Evolutionary conservation across 495 filamentous ascomycete species (phyloP).

Genomic region (Aspergillus incahuasiensis): DNA sequence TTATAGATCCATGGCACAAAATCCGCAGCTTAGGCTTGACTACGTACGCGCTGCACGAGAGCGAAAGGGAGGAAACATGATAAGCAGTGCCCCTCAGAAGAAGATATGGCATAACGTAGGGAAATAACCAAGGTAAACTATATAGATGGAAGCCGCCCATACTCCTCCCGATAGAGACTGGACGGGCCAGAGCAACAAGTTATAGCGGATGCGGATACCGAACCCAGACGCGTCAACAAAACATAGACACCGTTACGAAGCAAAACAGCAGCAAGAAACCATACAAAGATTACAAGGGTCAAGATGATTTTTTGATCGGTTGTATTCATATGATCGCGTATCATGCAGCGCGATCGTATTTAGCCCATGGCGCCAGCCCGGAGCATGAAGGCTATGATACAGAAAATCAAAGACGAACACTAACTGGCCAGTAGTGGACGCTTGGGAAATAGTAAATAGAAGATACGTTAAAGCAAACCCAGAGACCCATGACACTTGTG

Average conservation of each 20-base stretch:
- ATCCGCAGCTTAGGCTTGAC: too few relatives aligned
- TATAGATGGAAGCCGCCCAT: too few relatives aligned
- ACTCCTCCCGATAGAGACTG: too few relatives aligned
- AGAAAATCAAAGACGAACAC: slow-evolving; percentile 44
- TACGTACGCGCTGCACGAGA: too few relatives aligned
- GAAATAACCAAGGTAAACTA: too few relatives aligned
- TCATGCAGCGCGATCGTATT: slow-evolving; percentile 27
- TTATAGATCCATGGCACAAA: too few relatives aligned
- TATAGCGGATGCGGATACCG: not conserved
- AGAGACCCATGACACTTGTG: slow-evolving; percentile 46
- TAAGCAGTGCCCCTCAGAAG: too few relatives aligned
- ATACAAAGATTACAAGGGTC: not conserved
- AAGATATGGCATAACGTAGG: too few relatives aligned
- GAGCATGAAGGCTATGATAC: slow-evolving; percentile 47
- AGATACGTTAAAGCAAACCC: slow-evolving; percentile 42
- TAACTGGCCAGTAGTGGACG: slow-evolving; percentile 44
- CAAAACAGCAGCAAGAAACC: not conserved
- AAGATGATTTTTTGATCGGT: slow-evolving; percentile 26
- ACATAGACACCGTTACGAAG: not conserved
- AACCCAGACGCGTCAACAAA: not conserved
- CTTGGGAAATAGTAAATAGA: slow-evolving; percentile 34
- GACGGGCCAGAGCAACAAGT: too few relatives aligned
- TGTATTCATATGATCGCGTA: slow-evolving; percentile 43
- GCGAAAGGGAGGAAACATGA: too few relatives aligned
- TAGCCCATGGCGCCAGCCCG: slow-evolving; percentile 39